These are phyloP conservation scores for Porphyridium purpureum DNA, from an alignment of 23 red algal species.

Conservation along the genomic window DNA sequence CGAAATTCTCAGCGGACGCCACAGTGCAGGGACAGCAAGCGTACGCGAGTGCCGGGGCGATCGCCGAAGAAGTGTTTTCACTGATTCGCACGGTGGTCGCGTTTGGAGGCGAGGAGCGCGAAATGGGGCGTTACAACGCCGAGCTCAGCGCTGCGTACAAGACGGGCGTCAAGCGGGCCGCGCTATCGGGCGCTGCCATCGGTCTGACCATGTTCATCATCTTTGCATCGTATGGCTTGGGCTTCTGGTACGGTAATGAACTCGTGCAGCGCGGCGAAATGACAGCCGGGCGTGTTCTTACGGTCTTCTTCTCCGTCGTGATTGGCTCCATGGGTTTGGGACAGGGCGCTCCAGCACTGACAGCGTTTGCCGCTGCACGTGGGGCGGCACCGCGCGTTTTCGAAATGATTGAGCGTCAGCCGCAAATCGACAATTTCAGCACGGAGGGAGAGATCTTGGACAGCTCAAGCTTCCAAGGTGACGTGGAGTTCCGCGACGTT, in stretches of 20 bases:
- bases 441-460: constrained; percentile 25
- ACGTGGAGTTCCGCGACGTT: constrained; percentile 52
- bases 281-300: constrained; percentile 42
- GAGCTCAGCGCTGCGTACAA: no score
- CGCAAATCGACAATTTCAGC: constrained; percentile 33
- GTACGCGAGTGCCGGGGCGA: constrained; percentile 53
- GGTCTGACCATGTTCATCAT: constrained; percentile 88
- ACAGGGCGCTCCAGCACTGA: constrained; percentile 59
- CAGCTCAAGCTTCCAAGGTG: no score
- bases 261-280: constrained; percentile 22
- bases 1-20: constrained; percentile 49
- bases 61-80: constrained; percentile 60
- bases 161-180: constrained; percentile 11
- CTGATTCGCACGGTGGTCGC: constrained; percentile 73
- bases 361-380: constrained; percentile 32
- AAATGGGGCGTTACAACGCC: constrained; percentile 69
- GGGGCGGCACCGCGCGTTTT: constrained; percentile 48
- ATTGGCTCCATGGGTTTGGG: constrained; percentile 84
- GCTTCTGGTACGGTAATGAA: constrained; percentile 63
- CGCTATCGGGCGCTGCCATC: constrained; percentile 52
- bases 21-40: constrained; percentile 52
- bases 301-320: constrained; percentile 80
- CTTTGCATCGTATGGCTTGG: constrained; percentile 65
- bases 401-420: constrained; percentile 40
- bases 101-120: constrained; percentile 64